These are phyloP conservation scores for Sinapis alba DNA, from an alignment of 441 rosid species.

Conservation along the genomic window DNA sequence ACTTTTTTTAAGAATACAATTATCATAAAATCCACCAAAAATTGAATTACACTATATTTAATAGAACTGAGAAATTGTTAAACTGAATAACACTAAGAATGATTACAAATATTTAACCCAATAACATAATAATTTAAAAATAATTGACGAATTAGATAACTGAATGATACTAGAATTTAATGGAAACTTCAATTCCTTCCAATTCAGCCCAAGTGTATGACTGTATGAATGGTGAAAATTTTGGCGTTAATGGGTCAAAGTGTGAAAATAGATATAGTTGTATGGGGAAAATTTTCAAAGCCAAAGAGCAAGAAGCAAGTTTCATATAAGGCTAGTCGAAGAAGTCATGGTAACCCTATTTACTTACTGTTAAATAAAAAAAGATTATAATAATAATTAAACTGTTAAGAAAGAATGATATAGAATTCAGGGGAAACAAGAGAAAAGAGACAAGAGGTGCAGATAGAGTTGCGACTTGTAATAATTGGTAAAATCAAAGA, in stretches of 20 bases:
- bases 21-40: too few species aligned
- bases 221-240: too few species aligned
- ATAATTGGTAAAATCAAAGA: constrained; percentile 30
- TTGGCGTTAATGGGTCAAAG: neutral
- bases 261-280: neutral
- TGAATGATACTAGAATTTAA: neutral
- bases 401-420: neutral
- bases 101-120: neutral
- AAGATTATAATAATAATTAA: neutral
- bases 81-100: neutral
- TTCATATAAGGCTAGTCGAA: constrained; percentile 1
- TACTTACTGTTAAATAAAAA: neutral
- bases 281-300: neutral
- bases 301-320: constrained; percentile 20
- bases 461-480: constrained; percentile 17
- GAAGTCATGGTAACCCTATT: constrained; percentile 7
- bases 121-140: too few species aligned
- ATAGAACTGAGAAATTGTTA: neutral
- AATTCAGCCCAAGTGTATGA: neutral
- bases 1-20: too few species aligned
- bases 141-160: neutral
- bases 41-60: neutral
- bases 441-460: constrained; percentile 30
- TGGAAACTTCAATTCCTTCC: neutral
- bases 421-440: neutral